Evolutionary conservation across 306 rosid species (phyloP).

Genomic region (Prunus fruticosa): DNA sequence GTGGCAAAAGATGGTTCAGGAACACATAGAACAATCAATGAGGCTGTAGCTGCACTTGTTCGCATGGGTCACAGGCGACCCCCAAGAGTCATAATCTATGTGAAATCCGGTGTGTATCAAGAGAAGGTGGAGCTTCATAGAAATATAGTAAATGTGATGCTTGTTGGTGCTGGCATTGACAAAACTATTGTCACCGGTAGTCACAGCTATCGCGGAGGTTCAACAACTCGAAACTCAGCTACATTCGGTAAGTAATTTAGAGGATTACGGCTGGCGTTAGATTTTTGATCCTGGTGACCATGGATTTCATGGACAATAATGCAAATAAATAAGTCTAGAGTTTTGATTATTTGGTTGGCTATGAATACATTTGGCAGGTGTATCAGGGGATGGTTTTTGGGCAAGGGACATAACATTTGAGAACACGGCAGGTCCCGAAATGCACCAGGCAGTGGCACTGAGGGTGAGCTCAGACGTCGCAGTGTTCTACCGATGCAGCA

Average conservation of each 20-base stretch:
- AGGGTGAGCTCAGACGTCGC: slow-evolving; percentile 52
- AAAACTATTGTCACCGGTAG: slow-evolving; percentile 46
- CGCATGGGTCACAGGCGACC: slow-evolving; percentile 30
- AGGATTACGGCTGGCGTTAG: neutral
- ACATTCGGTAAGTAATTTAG: slow-evolving; percentile 46
- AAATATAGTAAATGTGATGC: slow-evolving; percentile 44
- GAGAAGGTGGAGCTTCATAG: slow-evolving; percentile 54
- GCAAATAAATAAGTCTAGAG: neutral
- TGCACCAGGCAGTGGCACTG: slow-evolving; percentile 66
- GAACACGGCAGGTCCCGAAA: slow-evolving; percentile 66
- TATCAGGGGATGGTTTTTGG: slow-evolving; percentile 78
- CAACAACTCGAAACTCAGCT: slow-evolving; percentile 51
- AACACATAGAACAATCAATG: slow-evolving; percentile 42
- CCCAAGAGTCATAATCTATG: slow-evolving; percentile 39
- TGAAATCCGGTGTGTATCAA: slow-evolving; percentile 44
- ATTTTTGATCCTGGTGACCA: neutral
- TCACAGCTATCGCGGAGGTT: slow-evolving; percentile 37
- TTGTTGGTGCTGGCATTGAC: slow-evolving; percentile 79
- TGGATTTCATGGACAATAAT: neutral
- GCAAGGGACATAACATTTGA: slow-evolving; percentile 66
- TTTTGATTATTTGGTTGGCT: neutral
- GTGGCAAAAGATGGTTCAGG: slow-evolving; percentile 71
- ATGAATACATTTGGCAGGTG: slow-evolving; percentile 30
- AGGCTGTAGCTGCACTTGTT: slow-evolving; percentile 42
- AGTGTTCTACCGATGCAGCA: slow-evolving; percentile 53